Evolutionary conservation across 1,284 basidiomycete species (phyloP).

Genomic region (Kwoniella shivajii): DNA sequence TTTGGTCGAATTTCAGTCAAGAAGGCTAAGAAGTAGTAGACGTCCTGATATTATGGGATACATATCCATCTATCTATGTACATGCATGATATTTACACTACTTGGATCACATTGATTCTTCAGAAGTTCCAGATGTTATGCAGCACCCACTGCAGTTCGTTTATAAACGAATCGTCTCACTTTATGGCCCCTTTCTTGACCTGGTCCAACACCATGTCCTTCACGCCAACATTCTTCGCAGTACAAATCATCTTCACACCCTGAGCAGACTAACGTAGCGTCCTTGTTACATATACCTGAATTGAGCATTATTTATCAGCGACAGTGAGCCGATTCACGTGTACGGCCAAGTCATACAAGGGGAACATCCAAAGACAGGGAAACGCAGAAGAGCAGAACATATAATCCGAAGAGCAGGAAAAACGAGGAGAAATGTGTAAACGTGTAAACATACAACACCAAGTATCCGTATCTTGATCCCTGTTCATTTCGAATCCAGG

Average conservation of each 20-base stretch:
- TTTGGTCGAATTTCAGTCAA: too few species aligned
- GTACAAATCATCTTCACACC: slow-evolving; percentile 49
- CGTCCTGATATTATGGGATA: too few species aligned
- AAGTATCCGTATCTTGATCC: slow-evolving; percentile 47
- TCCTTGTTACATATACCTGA: slow-evolving; percentile 51
- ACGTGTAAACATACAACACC: slow-evolving; percentile 53
- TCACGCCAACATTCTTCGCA: slow-evolving; percentile 47
- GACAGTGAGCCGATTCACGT: not conserved
- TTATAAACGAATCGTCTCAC: slow-evolving; percentile 29
- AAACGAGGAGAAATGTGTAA: not conserved
- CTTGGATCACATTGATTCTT: not conserved
- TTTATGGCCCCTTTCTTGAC: slow-evolving; percentile 34
- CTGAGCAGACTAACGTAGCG: slow-evolving; percentile 42
- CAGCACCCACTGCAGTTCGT: not conserved
- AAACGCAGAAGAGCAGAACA: too few species aligned
- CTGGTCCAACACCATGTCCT: slow-evolving; percentile 33
- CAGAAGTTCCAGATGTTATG: not conserved
- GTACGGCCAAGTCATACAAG: too few species aligned
- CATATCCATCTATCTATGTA: not conserved
- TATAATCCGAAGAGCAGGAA: not conserved
- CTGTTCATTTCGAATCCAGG: slow-evolving; percentile 40
- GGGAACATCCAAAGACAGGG: too few species aligned
- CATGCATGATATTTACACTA: slow-evolving; percentile 3
- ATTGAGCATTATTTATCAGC: not conserved
- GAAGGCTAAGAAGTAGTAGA: slow-evolving; percentile 66